These are phyloP conservation scores for Tolypocladium tropicale DNA, from an alignment of 2,329 filamentous ascomycete genomes.

Conservation along the genomic window DNA sequence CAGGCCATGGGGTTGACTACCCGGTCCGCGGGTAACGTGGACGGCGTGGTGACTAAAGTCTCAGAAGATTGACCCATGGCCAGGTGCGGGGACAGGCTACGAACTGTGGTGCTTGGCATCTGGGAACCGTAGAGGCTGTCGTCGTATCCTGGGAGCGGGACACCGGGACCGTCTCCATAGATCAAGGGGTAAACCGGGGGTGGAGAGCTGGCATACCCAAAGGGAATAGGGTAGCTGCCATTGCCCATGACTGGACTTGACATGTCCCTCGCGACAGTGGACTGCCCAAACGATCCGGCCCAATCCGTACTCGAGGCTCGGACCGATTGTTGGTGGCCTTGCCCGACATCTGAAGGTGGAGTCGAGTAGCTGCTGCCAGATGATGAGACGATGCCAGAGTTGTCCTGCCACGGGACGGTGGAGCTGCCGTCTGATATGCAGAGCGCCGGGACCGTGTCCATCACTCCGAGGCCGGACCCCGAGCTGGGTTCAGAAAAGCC, in stretches of 20 bases:
- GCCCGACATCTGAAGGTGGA: slow-evolving; percentile 26
- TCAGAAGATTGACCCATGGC: slow-evolving; percentile 36
- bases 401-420: slow-evolving; percentile 21
- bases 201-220: slow-evolving; percentile 17
- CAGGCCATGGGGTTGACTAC: slow-evolving; percentile 23
- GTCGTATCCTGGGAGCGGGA: slow-evolving; percentile 24
- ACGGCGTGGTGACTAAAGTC: slow-evolving; percentile 35
- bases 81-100: slow-evolving; percentile 37
- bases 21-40: slow-evolving; percentile 24
- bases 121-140: slow-evolving; percentile 27
- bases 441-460: slow-evolving; percentile 8
- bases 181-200: slow-evolving; percentile 21
- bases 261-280: slow-evolving; percentile 8
- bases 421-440: slow-evolving; percentile 11
- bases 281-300: slow-evolving; percentile 18
- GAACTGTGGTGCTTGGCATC: slow-evolving; percentile 31
- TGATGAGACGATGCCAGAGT: slow-evolving; percentile 32
- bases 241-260: slow-evolving; percentile 11
- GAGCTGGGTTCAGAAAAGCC: slow-evolving; percentile 12
- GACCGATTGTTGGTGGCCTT: slow-evolving; percentile 14
- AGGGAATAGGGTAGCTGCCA: slow-evolving; percentile 15
- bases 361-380: slow-evolving; percentile 38
- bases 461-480: slow-evolving; percentile 10
- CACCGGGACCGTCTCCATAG: slow-evolving; percentile 17
- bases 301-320: slow-evolving; percentile 20